A percentile compares a stretch with the other conserved stretches of the same genome.
phyloP scores from a whole-genome alignment of 139 green algal genomes.

The Ulvella scutata region DNA sequence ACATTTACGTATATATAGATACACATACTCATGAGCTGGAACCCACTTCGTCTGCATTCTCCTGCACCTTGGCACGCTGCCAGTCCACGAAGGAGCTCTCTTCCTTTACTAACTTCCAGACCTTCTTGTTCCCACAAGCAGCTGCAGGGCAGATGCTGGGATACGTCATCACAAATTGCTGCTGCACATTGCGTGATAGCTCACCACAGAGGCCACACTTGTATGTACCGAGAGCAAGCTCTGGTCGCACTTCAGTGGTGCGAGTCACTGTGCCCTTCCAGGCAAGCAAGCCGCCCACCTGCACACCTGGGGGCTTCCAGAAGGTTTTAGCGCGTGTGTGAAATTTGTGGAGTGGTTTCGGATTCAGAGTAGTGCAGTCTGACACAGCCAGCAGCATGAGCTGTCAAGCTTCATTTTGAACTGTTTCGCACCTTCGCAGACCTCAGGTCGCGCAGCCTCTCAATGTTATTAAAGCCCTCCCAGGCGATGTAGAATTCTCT shows the following conservation, averaged over 20 bases:
- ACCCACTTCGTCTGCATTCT: slow-evolving; percentile 75
- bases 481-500: slow-evolving; percentile 13
- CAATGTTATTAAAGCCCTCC: slow-evolving; percentile 14
- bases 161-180: slow-evolving; percentile 95
- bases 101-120: slow-evolving; percentile 70
- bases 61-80: slow-evolving; percentile 93
- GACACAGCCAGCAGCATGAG: no score
- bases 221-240: slow-evolving; percentile 87
- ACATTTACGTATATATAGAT: no score
- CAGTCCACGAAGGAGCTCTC: slow-evolving; percentile 94
- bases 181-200: slow-evolving; percentile 59
- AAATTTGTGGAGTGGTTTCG: not conserved
- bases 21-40: no score
- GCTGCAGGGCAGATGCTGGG: slow-evolving; percentile 77
- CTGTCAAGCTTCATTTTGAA: no score
- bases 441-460: slow-evolving; percentile 30
- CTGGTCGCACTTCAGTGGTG: slow-evolving; percentile 84
- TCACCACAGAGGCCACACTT: slow-evolving; percentile 68
- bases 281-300: slow-evolving; percentile 36
- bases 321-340: not conserved
- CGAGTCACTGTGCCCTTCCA: slow-evolving; percentile 84
- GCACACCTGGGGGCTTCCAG: slow-evolving; percentile 15
- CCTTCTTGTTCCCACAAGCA: slow-evolving; percentile 76
- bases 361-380: no score
- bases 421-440: not conserved